Evolutionary conservation across 192 early-diverging fungal species (phyloP).

Genomic region (Coemansia sp.): DNA sequence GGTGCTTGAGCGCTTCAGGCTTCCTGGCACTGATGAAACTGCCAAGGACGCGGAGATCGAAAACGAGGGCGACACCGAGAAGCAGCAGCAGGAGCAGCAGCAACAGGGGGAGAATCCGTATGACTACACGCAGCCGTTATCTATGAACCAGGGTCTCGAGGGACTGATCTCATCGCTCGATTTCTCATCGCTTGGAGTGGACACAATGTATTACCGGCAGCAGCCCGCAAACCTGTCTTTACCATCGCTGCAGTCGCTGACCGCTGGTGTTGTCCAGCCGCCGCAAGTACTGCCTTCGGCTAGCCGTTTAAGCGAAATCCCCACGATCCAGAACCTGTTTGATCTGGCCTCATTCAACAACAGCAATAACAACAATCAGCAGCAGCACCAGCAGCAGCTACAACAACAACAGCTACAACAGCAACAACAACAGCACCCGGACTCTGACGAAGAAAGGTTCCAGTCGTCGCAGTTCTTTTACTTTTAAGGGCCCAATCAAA

Average conservation of each 20-base stretch:
- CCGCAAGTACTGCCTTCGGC: background rate
- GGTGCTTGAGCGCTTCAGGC: conserved; percentile 14
- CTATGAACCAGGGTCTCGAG: background rate
- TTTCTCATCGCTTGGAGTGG: background rate
- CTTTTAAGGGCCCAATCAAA: background rate
- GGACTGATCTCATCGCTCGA: conserved; percentile 1
- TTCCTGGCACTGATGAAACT: background rate
- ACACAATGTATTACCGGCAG: conserved; percentile 6
- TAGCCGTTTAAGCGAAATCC: conserved; percentile 7
- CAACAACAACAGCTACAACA: background rate
- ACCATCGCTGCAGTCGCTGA: conserved; percentile 9
- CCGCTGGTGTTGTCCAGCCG: background rate
- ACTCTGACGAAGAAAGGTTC: background rate
- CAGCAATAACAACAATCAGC: background rate
- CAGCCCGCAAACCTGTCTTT: conserved; percentile 2
- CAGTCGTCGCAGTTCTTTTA: background rate
- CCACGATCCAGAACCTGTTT: conserved; percentile 24
- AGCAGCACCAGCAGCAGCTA: background rate
- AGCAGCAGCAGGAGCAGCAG: background rate
- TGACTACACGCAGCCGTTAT: conserved; percentile 7
- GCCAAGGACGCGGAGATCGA: background rate
- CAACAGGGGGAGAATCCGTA: background rate
- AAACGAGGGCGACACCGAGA: background rate
- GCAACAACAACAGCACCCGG: conserved; percentile 3
- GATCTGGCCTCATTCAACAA: conserved; percentile 11